These are phyloP conservation scores for Suhomyces wounanorum DNA, from an alignment of 1,139 yeast genomes.

Conservation along the genomic window DNA sequence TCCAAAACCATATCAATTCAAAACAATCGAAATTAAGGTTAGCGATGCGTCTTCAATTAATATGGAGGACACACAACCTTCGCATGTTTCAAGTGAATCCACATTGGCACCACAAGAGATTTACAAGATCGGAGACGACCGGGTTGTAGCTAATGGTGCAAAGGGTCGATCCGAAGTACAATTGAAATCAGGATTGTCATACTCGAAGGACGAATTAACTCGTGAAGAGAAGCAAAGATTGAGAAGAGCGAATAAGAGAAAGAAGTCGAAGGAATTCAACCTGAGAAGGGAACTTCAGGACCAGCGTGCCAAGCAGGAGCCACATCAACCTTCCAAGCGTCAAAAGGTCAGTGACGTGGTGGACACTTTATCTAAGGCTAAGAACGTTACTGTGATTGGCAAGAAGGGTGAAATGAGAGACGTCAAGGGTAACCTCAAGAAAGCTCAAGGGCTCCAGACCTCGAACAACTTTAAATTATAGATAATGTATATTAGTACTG, in stretches of 20 bases:
- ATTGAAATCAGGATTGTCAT: constrained; percentile 77
- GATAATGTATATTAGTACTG: constrained; percentile 4
- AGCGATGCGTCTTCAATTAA: constrained; percentile 62
- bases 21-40: constrained; percentile 76
- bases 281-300: constrained; percentile 34
- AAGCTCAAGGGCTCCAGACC: constrained; percentile 23
- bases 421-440: constrained; percentile 66
- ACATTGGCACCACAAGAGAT: constrained; percentile 95
- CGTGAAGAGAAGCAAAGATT: constrained; percentile 86
- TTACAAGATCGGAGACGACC: constrained; percentile 60
- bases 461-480: constrained; percentile 24
- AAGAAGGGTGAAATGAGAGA: constrained; percentile 77
- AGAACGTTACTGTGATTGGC: constrained; percentile 78
- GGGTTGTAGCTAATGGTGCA: constrained; percentile 45
- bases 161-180: constrained; percentile 57
- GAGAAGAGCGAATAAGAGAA: constrained; percentile 84
- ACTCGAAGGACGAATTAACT: constrained; percentile 80
- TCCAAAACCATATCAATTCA: constrained; percentile 81
- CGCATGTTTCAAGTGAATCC: constrained; percentile 71
- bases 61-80: constrained; percentile 97
- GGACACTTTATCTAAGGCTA: constrained; percentile 71
- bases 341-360: constrained; percentile 64
- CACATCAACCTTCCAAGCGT: constrained; percentile 40
- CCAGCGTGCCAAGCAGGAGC: constrained; percentile 28
- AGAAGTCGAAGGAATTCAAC: constrained; percentile 59